Conservation (phyloP, 2,329 filamentous ascomycete species). For the Trichoderma pleuroti region DNA sequence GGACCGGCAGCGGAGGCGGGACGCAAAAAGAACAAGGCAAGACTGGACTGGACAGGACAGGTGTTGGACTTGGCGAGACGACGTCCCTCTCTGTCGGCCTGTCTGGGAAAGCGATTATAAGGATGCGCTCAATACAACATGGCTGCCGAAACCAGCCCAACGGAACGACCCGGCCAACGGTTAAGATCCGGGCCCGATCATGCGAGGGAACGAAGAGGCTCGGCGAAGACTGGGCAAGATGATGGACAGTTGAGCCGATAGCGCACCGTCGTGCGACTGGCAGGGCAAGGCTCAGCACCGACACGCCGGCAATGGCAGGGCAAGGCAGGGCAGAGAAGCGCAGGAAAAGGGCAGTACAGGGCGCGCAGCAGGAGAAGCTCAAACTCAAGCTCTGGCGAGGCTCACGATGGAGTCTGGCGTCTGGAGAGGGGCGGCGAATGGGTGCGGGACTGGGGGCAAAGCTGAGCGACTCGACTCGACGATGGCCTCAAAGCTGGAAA, state of each 20-base stretch:
- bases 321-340: neutral
- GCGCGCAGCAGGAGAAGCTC: neutral
- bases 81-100: constrained; percentile 1
- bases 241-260: neutral
- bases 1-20: constrained; percentile 1
- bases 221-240: neutral
- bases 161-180: constrained; percentile 11
- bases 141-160: constrained; percentile 8
- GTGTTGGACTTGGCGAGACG: neutral
- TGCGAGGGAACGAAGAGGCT: constrained; percentile 2
- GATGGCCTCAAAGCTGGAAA: constrained; percentile 1
- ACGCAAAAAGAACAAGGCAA: neutral
- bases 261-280: constrained; percentile 4
- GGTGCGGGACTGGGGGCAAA: constrained; percentile 10
- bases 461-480: neutral
- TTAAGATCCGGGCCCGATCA: constrained; percentile 3
- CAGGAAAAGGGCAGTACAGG: neutral
- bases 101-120: neutral
- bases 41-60: neutral
- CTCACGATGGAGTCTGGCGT: constrained; percentile 10
- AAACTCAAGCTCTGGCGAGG: neutral
- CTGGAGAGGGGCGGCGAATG: neutral
- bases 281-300: constrained; percentile 1
- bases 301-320: neutral
- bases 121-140: constrained; percentile 15